These are phyloP conservation scores for Clavispora santaluciae DNA, from an alignment of 805 yeast species.

Conservation along the genomic window DNA sequence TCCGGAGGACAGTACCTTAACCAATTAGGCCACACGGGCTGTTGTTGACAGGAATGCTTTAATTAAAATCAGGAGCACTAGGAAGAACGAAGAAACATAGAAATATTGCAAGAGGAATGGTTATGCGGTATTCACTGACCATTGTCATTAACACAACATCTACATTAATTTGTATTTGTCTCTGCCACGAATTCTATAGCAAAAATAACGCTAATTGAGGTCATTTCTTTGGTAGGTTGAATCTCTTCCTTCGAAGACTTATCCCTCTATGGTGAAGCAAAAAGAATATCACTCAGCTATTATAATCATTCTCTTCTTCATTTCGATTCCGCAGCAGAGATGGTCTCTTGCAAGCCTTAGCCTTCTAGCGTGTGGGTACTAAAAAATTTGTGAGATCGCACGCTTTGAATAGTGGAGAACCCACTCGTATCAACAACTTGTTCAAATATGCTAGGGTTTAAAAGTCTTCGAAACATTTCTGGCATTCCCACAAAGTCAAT, in stretches of 20 bases:
- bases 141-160: no score
- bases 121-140: no score
- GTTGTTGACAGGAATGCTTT: constrained; percentile 1
- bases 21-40: constrained; percentile 73
- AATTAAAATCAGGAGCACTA: background rate
- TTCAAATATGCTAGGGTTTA: background rate
- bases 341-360: no score
- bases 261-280: no score
- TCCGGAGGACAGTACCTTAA: constrained; percentile 71
- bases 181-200: no score
- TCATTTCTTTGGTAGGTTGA: no score
- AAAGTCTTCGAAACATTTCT: background rate
- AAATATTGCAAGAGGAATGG: background rate
- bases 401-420: background rate
- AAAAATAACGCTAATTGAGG: no score
- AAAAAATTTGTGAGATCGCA: background rate
- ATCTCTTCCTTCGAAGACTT: no score
- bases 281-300: no score
- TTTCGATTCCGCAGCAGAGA: no score
- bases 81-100: background rate
- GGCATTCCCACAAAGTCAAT: background rate
- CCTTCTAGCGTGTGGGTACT: background rate
- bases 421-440: background rate
- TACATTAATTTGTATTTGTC: no score
- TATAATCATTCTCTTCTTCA: no score